phyloP scores from a whole-genome alignment of 1,284 basidiomycete genomes.

The Boletus chippewaensis region DNA sequence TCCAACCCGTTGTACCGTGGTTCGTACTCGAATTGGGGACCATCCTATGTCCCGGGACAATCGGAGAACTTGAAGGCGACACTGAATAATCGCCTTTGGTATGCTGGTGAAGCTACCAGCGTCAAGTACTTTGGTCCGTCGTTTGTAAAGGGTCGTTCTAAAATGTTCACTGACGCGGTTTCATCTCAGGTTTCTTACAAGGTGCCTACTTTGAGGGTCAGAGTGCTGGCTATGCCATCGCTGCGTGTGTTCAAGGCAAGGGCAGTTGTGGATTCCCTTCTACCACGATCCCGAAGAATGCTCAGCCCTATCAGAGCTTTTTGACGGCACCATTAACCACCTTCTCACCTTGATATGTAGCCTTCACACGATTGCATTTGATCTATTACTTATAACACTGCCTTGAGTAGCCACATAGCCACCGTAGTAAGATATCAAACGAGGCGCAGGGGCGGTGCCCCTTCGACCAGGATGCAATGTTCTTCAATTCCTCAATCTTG shows the following conservation, averaged over 20 bases:
- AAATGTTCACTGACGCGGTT: neutral
- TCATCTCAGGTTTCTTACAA: slow-evolving; percentile 37
- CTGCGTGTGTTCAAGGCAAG: slow-evolving; percentile 34
- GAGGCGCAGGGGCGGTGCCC: too few relatives aligned
- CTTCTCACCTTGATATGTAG: neutral
- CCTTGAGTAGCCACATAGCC: neutral
- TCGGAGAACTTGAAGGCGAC: slow-evolving; percentile 53
- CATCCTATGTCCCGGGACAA: slow-evolving; percentile 47
- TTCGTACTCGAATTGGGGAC: slow-evolving; percentile 65
- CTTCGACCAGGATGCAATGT: neutral
- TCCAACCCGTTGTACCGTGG: slow-evolving; percentile 54
- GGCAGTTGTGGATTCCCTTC: slow-evolving; percentile 27
- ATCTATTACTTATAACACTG: neutral
- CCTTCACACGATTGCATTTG: too few relatives aligned
- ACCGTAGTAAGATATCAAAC: neutral
- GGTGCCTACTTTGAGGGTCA: slow-evolving; percentile 42
- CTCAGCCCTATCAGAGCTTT: slow-evolving; percentile 16
- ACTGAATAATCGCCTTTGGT: slow-evolving; percentile 49
- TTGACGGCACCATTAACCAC: slow-evolving; percentile 5
- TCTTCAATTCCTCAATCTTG: neutral
- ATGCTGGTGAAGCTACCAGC: slow-evolving; percentile 60
- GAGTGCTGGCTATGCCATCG: slow-evolving; percentile 32
- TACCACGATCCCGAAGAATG: slow-evolving; percentile 25
- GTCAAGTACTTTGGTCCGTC: slow-evolving; percentile 49
- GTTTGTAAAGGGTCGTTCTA: neutral